Percentiles rank a stretch among this genome's conserved stretches.
These are phyloP conservation scores for Penicillium simplicissimum DNA, from an alignment of 495 filamentous ascomycete genomes.

Conservation along the genomic window DNA sequence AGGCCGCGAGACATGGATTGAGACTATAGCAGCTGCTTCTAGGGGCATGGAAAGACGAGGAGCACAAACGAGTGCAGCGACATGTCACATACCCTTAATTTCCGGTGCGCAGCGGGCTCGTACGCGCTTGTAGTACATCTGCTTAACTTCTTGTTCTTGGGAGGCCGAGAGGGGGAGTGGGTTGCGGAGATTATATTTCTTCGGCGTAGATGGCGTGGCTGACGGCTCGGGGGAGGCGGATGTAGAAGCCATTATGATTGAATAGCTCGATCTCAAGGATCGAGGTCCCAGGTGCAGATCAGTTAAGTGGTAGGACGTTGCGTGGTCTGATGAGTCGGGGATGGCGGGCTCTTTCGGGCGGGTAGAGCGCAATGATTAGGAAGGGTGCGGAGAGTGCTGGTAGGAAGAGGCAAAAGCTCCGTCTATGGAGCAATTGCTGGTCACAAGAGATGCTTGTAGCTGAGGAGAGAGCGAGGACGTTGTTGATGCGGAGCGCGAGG, in stretches of 20 bases:
- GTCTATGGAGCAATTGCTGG: constrained; percentile 5
- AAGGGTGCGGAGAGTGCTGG: neutral
- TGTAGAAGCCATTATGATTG: constrained; percentile 28
- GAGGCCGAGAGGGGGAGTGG: constrained; percentile 88
- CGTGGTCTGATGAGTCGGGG: constrained; percentile 3
- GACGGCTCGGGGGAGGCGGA: constrained; percentile 25
- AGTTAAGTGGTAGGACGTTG: constrained; percentile 12
- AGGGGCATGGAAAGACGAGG: neutral
- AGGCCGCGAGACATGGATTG: neutral
- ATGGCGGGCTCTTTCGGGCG: neutral
- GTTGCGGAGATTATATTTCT: constrained; percentile 59
- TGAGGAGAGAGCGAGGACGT: constrained; percentile 16
- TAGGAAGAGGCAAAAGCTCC: neutral
- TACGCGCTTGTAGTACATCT: constrained; percentile 87
- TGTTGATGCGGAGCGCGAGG: constrained; percentile 34
- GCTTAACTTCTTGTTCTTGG: constrained; percentile 88
- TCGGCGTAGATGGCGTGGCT: constrained; percentile 16
- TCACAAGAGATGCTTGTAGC: neutral
- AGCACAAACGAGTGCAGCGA: neutral
- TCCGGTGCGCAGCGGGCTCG: constrained; percentile 75
- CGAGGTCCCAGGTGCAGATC: constrained; percentile 17
- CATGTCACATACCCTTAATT: constrained; percentile 68
- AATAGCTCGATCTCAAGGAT: constrained; percentile 21
- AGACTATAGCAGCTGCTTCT: neutral
- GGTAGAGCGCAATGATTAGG: neutral